Evolutionary conservation across 805 yeast species (phyloP).

Genomic region (Ogataea minuta): DNA sequence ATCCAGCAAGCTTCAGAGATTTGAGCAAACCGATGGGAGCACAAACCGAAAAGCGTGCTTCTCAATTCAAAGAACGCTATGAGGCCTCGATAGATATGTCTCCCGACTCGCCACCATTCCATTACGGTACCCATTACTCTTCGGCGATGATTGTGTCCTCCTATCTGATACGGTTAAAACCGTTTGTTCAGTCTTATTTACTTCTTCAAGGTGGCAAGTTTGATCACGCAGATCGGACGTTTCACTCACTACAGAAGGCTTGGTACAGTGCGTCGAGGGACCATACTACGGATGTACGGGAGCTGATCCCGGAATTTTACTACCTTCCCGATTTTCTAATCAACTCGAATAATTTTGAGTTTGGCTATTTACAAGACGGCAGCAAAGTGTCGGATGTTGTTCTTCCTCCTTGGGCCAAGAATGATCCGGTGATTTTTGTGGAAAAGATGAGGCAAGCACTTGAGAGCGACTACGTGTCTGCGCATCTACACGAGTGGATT

Average conservation of each 20-base stretch:
- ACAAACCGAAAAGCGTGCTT: conserved; percentile 59
- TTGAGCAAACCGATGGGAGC: conserved; percentile 92
- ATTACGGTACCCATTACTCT: conserved; percentile 91
- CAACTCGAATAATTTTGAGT: conserved; percentile 63
- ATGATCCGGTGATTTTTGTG: conserved; percentile 71
- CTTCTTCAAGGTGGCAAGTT: conserved; percentile 83
- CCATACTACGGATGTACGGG: conserved; percentile 84
- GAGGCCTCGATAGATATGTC: conserved; percentile 63
- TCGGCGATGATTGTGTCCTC: conserved; percentile 92
- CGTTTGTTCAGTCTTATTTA: conserved; percentile 76
- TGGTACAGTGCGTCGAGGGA: conserved; percentile 81
- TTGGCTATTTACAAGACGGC: conserved; percentile 70
- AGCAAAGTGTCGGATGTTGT: conserved; percentile 55
- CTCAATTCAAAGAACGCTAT: conserved; percentile 66
- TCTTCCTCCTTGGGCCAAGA: conserved; percentile 82
- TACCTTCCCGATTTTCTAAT: conserved; percentile 75
- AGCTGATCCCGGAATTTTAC: conserved; percentile 82
- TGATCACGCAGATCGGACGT: conserved; percentile 84
- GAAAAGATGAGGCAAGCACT: conserved; percentile 77
- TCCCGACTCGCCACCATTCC: conserved; percentile 66
- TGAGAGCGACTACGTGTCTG: conserved; percentile 78
- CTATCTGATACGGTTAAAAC: conserved; percentile 70
- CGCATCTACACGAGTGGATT: conserved; percentile 78
- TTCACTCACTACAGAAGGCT: conserved; percentile 69
- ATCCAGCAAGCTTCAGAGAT: conserved; percentile 68